phyloP scores from a whole-genome alignment of 192 early-diverging fungal genomes.

The Bifiguratus adelaidae region DNA sequence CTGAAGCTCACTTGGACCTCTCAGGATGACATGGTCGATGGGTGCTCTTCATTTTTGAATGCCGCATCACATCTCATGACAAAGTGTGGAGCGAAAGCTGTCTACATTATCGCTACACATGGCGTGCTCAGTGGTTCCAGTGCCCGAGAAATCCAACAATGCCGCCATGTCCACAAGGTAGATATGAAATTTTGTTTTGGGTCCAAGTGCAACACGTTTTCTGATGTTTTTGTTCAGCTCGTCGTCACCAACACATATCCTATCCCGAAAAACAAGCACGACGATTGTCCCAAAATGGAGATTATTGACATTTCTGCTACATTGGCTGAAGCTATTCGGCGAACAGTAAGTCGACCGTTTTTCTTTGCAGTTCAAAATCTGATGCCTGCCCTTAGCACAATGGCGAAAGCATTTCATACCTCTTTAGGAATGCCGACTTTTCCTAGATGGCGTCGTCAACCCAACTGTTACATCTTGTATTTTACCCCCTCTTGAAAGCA shows the following conservation, averaged over 20 bases:
- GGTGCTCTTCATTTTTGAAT: constrained; percentile 80
- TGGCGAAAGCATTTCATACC: constrained; percentile 21
- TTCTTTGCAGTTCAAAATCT: background rate
- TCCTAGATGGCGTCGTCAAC: too few relatives aligned
- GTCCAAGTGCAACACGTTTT: background rate
- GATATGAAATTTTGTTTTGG: background rate
- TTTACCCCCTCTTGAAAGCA: too few relatives aligned
- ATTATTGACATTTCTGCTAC: constrained; percentile 83
- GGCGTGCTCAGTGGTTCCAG: constrained; percentile 88
- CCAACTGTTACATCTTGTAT: too few relatives aligned
- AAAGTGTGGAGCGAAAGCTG: constrained; percentile 67
- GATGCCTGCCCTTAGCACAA: constrained; percentile 14
- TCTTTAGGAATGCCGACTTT: constrained; percentile 19
- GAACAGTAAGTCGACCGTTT: constrained; percentile 23
- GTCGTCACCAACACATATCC: constrained; percentile 93
- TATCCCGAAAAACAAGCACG: constrained; percentile 56
- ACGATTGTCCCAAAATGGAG: constrained; percentile 61
- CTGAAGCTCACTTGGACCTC: constrained; percentile 33
- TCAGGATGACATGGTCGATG: constrained; percentile 91
- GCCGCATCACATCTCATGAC: constrained; percentile 83
- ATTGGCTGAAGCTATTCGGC: constrained; percentile 88
- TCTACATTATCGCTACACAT: constrained; percentile 91
- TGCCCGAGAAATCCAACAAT: constrained; percentile 68
- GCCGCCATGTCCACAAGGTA: constrained; percentile 21
- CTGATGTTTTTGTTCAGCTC: constrained; percentile 16